phyloP scores from a whole-genome alignment of 257 asterid species.

The Salvia hispanica region DNA sequence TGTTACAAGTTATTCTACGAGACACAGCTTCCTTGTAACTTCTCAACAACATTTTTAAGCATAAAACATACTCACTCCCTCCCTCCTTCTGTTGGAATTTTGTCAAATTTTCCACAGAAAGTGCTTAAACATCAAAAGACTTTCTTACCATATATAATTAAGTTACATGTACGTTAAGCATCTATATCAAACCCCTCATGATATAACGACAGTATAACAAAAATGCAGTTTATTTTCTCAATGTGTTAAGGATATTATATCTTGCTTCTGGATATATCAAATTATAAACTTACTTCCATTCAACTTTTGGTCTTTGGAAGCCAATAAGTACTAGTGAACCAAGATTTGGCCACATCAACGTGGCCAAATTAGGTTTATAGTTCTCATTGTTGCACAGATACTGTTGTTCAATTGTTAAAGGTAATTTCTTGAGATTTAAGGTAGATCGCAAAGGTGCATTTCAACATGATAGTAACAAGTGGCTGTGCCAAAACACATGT shows the following conservation, averaged over 20 bases:
- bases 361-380: neutral
- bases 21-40: neutral
- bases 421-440: constrained; percentile 15
- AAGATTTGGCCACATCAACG: constrained; percentile 1
- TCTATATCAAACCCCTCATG: constrained; percentile 3
- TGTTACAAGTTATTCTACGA: neutral
- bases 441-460: neutral
- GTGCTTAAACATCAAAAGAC: neutral
- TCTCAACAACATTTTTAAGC: neutral
- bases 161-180: too few relatives aligned
- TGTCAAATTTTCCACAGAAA: neutral
- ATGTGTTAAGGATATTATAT: neutral
- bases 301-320: constrained; percentile 5
- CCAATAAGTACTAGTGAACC: neutral
- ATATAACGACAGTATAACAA: neutral
- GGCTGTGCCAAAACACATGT: neutral
- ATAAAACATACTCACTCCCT: neutral
- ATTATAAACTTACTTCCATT: neutral
- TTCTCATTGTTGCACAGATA: constrained; percentile 1
- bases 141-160: neutral
- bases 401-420: neutral
- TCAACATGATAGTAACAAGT: neutral
- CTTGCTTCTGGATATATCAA: constrained; percentile 12
- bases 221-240: neutral
- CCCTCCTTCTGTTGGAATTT: neutral